Evolutionary conservation across 208 protist species (phyloP).

Genomic region (Endotrypanum monterogeii): DNA sequence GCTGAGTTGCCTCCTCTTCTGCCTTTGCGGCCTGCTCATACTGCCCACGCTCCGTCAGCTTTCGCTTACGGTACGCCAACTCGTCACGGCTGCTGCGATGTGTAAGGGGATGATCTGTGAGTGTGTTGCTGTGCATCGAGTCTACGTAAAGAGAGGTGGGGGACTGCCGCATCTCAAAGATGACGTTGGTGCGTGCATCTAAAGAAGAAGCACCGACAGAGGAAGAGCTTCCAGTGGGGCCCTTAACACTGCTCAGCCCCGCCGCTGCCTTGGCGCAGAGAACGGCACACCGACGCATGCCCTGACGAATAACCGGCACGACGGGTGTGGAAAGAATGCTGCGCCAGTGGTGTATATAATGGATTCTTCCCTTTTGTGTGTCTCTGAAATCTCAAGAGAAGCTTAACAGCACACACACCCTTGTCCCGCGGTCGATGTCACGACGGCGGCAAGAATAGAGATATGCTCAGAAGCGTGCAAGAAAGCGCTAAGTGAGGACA

Average conservation of each 20-base stretch:
- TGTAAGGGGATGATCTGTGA: constrained; percentile 82
- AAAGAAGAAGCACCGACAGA: constrained; percentile 7
- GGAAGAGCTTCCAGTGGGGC: constrained; percentile 2
- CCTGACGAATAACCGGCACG: neutral
- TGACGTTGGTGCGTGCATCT: constrained; percentile 34
- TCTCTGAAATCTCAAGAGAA: neutral
- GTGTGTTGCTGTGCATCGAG: constrained; percentile 89
- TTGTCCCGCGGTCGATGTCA: neutral
- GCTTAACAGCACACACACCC: too few species aligned
- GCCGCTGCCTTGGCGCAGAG: constrained; percentile 22
- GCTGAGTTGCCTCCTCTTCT: constrained; percentile 71
- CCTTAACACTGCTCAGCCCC: constrained; percentile 3
- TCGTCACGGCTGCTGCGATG: constrained; percentile 83
- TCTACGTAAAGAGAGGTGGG: constrained; percentile 78
- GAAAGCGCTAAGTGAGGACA: neutral
- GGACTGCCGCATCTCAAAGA: constrained; percentile 77
- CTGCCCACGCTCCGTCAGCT: constrained; percentile 82
- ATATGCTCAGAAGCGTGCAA: neutral
- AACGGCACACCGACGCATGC: constrained; percentile 24
- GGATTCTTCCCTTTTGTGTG: too few species aligned
- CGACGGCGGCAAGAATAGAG: neutral
- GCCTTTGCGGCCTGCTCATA: constrained; percentile 75
- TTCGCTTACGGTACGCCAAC: constrained; percentile 81
- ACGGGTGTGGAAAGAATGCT: neutral
- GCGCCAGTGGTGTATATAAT: neutral